phyloP scores from a whole-genome alignment of 441 rosid genomes.

The Arabidopsis lyrata region DNA sequence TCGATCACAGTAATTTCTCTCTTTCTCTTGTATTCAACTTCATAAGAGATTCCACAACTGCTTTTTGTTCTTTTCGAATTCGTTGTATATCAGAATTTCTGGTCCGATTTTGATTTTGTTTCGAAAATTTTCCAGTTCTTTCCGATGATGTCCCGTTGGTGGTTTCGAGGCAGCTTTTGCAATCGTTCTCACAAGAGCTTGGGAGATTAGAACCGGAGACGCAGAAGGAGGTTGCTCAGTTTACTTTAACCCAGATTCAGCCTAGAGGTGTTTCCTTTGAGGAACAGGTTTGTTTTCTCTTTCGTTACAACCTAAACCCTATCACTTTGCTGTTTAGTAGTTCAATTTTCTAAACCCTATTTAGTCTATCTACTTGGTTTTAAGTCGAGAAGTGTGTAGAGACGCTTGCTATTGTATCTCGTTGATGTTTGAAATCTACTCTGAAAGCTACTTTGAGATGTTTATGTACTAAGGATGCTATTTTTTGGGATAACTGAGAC shows the following conservation, averaged over 20 bases:
- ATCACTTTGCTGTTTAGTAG: background rate
- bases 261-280: conserved; percentile 98
- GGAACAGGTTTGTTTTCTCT: conserved; percentile 74
- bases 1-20: conserved; percentile 73
- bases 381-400: conserved; percentile 9
- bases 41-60: background rate
- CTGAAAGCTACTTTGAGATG: background rate
- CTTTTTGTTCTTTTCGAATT: background rate
- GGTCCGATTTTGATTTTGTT: background rate
- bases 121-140: conserved; percentile 57
- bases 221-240: conserved; percentile 93
- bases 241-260: conserved; percentile 92
- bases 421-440: background rate
- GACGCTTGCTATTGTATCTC: background rate
- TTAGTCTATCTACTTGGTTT: background rate
- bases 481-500: conserved; percentile 1
- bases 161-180: conserved; percentile 96
- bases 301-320: background rate
- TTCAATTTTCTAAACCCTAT: background rate
- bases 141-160: conserved; percentile 95
- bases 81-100: background rate
- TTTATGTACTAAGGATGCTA: conserved; percentile 5
- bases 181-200: conserved; percentile 84
- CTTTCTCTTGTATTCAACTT: background rate
- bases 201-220: conserved; percentile 80